phyloP scores from a whole-genome alignment of 768 basidiomycete genomes.

The Tulasnella sp. region DNA sequence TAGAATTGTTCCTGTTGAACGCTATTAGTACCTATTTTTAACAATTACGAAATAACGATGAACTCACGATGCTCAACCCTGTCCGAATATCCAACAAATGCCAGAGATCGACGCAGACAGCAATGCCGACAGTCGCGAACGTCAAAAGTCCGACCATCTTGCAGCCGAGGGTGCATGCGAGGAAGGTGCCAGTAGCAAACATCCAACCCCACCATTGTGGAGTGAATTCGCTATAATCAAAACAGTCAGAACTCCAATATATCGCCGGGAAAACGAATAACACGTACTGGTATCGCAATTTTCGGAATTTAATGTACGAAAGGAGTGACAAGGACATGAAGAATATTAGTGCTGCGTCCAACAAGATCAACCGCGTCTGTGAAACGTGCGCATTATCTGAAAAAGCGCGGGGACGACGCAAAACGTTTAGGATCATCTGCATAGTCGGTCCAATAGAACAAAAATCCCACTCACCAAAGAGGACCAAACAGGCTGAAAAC shows the following conservation, averaged over 20 bases:
- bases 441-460: neutral
- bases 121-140: slow-evolving; percentile 76
- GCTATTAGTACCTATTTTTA: neutral
- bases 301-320: slow-evolving; percentile 86
- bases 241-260: neutral
- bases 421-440: no score
- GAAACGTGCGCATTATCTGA: slow-evolving; percentile 91
- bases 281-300: slow-evolving; percentile 70
- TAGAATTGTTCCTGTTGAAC: slow-evolving; percentile 64
- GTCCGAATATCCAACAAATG: slow-evolving; percentile 76
- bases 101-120: slow-evolving; percentile 91
- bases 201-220: slow-evolving; percentile 94
- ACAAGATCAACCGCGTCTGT: slow-evolving; percentile 90
- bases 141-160: slow-evolving; percentile 96
- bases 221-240: slow-evolving; percentile 58
- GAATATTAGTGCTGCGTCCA: slow-evolving; percentile 88
- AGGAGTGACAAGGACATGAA: slow-evolving; percentile 93
- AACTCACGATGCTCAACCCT: slow-evolving; percentile 59
- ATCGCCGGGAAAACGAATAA: neutral
- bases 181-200: slow-evolving; percentile 73
- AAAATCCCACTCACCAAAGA: slow-evolving; percentile 66
- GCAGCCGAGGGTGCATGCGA: slow-evolving; percentile 93
- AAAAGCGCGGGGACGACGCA: neutral
- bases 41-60: slow-evolving; percentile 3
- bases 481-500: slow-evolving; percentile 73